Percentiles rank a stretch among this genome's conserved stretches.
These are phyloP conservation scores for Jatropha multifida DNA, from an alignment of 441 rosid genomes.

Conservation along the genomic window DNA sequence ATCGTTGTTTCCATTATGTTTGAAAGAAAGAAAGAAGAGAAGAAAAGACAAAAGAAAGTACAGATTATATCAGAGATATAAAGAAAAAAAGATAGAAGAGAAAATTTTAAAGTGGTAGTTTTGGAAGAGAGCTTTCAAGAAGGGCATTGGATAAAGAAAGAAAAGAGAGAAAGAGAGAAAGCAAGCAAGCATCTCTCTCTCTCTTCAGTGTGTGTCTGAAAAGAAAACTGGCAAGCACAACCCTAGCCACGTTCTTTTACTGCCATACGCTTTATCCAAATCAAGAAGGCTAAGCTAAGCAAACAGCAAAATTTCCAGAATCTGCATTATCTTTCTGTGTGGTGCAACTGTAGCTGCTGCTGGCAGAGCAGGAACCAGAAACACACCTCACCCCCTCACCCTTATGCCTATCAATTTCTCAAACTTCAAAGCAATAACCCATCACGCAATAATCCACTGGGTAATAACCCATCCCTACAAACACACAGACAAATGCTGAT, in stretches of 20 bases:
- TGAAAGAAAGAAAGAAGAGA: not conserved
- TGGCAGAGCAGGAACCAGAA: conserved; percentile 3
- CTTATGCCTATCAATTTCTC: too few relatives aligned
- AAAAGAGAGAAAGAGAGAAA: not conserved
- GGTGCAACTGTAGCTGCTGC: conserved; percentile 7
- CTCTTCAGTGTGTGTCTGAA: not conserved
- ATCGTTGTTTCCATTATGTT: conserved; percentile 7
- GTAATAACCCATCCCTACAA: not conserved
- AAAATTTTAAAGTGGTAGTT: conserved; percentile 1
- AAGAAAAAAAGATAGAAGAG: not conserved
- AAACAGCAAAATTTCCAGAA: not conserved
- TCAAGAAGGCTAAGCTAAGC: conserved; percentile 12
- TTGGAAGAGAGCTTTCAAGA: conserved; percentile 19
- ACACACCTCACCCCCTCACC: not conserved
- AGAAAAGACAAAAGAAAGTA: conserved; percentile 48
- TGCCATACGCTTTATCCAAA: conserved; percentile 29
- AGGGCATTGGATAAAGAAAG: conserved; percentile 17
- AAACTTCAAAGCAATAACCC: not conserved
- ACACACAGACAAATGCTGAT: not conserved
- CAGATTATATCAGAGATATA: conserved; percentile 23
- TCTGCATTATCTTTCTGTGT: not conserved
- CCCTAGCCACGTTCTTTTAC: conserved; percentile 38
- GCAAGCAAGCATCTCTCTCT: too few relatives aligned
- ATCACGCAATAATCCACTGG: not conserved
- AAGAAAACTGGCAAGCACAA: conserved; percentile 27